phyloP scores from a whole-genome alignment of 2,329 filamentous ascomycete species.

The Myriosclerotinia scirpicola region DNA sequence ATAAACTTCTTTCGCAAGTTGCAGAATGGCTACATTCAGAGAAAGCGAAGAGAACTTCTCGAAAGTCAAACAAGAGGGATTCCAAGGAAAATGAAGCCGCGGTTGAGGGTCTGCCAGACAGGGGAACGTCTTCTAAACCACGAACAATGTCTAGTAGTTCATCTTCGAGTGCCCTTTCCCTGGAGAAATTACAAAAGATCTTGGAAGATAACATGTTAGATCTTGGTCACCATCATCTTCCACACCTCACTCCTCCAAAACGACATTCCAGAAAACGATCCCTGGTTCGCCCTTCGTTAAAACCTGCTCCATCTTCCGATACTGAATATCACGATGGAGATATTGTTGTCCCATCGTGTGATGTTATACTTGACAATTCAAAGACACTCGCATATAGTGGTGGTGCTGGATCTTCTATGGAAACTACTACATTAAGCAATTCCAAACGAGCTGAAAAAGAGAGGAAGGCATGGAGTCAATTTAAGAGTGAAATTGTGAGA shows the following conservation, averaged over 20 bases:
- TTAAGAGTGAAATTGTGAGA: conserved; percentile 90
- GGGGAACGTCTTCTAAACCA: conserved; percentile 30
- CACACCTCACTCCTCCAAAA: conserved; percentile 32
- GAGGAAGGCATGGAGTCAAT: conserved; percentile 74
- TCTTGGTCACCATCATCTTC: conserved; percentile 40
- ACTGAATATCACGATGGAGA: conserved; percentile 85
- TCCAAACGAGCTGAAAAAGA: conserved; percentile 62
- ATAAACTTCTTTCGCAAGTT: conserved; percentile 70
- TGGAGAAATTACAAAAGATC: conserved; percentile 81
- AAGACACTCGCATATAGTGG: conserved; percentile 80
- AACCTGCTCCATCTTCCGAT: conserved; percentile 65
- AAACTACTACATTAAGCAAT: conserved; percentile 44
- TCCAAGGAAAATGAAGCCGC: conserved; percentile 25
- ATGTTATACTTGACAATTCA: conserved; percentile 83
- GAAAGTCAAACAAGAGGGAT: conserved; percentile 49
- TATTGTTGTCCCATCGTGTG: conserved; percentile 77
- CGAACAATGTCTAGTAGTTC: conserved; percentile 60
- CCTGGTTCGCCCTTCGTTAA: conserved; percentile 25
- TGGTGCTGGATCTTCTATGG: conserved; percentile 41
- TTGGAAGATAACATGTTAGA: conserved; percentile 61
- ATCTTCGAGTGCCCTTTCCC: conserved; percentile 67
- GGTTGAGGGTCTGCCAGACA: conserved; percentile 24
- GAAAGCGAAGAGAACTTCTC: conserved; percentile 62
- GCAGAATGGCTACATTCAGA: conserved; percentile 82
- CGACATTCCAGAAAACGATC: conserved; percentile 30